These are phyloP conservation scores for Brettanomyces naardenensis DNA, from an alignment of 805 yeast genomes.

Conservation along the genomic window DNA sequence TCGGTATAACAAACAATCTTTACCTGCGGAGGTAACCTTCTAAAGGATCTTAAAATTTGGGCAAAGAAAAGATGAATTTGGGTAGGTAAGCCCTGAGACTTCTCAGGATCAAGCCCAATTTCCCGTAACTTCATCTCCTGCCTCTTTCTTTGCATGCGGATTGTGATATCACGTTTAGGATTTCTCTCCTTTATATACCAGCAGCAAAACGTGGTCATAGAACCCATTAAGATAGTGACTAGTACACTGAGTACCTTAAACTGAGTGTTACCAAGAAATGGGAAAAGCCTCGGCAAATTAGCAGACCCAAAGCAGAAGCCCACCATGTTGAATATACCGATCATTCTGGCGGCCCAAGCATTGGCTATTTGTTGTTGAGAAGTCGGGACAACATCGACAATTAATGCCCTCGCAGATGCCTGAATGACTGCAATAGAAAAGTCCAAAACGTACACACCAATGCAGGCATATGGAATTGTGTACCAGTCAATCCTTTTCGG, in stretches of 20 bases:
- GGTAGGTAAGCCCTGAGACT: slow-evolving; percentile 11
- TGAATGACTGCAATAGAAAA: slow-evolving; percentile 53
- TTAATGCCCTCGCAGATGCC: slow-evolving; percentile 52
- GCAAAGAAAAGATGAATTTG: slow-evolving; percentile 19
- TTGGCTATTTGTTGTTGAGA: slow-evolving; percentile 51
- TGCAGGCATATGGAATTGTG: slow-evolving; percentile 43
- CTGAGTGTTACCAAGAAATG: slow-evolving; percentile 40
- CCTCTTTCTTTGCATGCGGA: slow-evolving; percentile 30
- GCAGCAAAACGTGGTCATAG: slow-evolving; percentile 33
- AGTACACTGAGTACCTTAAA: slow-evolving; percentile 40
- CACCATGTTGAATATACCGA: slow-evolving; percentile 48
- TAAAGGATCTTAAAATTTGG: slow-evolving; percentile 30
- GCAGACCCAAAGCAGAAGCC: slow-evolving; percentile 49
- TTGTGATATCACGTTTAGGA: slow-evolving; percentile 34
- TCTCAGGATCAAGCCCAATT: slow-evolving; percentile 27
- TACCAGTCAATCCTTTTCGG: slow-evolving; percentile 20
- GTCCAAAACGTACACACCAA: slow-evolving; percentile 45
- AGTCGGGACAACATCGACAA: slow-evolving; percentile 53
- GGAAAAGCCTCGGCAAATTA: slow-evolving; percentile 30
- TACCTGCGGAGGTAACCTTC: slow-evolving; percentile 41
- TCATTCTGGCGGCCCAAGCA: slow-evolving; percentile 63
- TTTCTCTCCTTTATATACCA: slow-evolving; percentile 39
- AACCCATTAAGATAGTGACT: slow-evolving; percentile 34
- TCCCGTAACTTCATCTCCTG: slow-evolving; percentile 25
- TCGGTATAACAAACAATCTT: slow-evolving; percentile 46